Evolutionary conservation across 805 yeast species (phyloP).

Genomic region (Geotrichum ghanense): DNA sequence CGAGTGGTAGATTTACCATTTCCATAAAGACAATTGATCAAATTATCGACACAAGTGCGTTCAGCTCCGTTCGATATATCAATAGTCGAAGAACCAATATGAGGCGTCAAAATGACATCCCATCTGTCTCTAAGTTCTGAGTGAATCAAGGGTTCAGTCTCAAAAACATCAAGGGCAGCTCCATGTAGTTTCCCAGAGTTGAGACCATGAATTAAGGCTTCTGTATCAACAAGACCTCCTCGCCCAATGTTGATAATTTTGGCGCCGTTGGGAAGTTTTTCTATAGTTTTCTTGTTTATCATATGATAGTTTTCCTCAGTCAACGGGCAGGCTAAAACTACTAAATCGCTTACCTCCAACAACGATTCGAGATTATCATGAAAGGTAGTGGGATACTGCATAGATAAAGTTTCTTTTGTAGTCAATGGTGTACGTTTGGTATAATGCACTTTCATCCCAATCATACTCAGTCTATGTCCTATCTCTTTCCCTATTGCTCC

Average conservation of each 20-base stretch:
- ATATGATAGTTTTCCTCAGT: conserved; percentile 45
- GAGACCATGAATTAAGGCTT: conserved; percentile 50
- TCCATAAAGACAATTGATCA: conserved; percentile 16
- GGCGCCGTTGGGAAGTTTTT: conserved; percentile 39
- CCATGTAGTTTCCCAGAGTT: conserved; percentile 47
- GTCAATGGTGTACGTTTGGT: conserved; percentile 41
- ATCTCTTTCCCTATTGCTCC: conserved; percentile 64
- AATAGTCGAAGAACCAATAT: conserved; percentile 54
- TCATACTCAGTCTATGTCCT: conserved; percentile 40
- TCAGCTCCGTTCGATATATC: conserved; percentile 14
- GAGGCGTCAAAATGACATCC: conserved; percentile 61
- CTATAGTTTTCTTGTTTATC: conserved; percentile 38
- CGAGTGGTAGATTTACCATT: background rate
- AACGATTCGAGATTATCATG: conserved; percentile 34
- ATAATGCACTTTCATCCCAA: conserved; percentile 58
- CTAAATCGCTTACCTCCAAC: conserved; percentile 37
- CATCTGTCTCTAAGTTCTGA: conserved; percentile 39
- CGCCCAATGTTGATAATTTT: conserved; percentile 67
- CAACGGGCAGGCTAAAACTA: conserved; percentile 60
- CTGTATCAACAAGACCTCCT: conserved; percentile 57
- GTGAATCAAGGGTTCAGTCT: conserved; percentile 48
- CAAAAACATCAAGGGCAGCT: conserved; percentile 67
- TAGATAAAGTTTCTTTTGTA: conserved; percentile 24
- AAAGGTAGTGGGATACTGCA: conserved; percentile 38
- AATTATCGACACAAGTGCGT: conserved; percentile 49